These are phyloP conservation scores for Aspergillus sojae DNA, from an alignment of 2,329 filamentous ascomycete species.

Conservation along the genomic window DNA sequence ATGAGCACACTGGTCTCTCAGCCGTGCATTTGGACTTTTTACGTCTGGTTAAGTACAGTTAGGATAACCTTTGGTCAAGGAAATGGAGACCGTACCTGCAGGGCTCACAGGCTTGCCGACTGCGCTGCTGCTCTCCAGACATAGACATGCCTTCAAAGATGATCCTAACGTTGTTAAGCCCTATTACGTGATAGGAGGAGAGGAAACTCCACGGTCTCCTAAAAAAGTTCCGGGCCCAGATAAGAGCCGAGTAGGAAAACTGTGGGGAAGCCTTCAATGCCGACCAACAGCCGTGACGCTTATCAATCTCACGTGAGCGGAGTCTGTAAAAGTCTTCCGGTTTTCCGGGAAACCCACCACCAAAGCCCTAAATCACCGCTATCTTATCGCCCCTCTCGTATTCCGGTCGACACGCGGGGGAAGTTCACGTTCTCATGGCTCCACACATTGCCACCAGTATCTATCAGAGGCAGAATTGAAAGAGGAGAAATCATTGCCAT, in stretches of 20 bases:
- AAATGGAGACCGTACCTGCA: slow-evolving; percentile 8
- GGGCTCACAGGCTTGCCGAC: slow-evolving; percentile 14
- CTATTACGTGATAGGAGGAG: too few relatives aligned
- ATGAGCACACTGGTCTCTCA: slow-evolving; percentile 12
- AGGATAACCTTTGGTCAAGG: not conserved
- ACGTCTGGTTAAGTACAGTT: not conserved
- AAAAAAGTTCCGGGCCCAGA: not conserved
- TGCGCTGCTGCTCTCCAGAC: not conserved
- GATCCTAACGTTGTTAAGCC: not conserved
- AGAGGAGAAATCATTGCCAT: too few relatives aligned
- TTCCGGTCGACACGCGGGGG: too few relatives aligned
- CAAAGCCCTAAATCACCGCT: not conserved
- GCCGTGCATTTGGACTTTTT: slow-evolving; percentile 16
- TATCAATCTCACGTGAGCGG: not conserved
- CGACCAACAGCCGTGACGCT: not conserved
- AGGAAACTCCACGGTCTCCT: not conserved
- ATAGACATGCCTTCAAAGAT: not conserved
- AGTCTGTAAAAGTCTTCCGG: not conserved
- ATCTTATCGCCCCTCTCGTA: not conserved
- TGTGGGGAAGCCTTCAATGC: not conserved
- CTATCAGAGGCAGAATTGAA: too few relatives aligned
- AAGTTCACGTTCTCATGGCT: too few relatives aligned
- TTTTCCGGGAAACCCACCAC: not conserved
- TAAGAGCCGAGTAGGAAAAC: not conserved
- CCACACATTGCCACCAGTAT: too few relatives aligned